phyloP scores from a whole-genome alignment of 208 protist genomes.

The Crithidia brevicula region DNA sequence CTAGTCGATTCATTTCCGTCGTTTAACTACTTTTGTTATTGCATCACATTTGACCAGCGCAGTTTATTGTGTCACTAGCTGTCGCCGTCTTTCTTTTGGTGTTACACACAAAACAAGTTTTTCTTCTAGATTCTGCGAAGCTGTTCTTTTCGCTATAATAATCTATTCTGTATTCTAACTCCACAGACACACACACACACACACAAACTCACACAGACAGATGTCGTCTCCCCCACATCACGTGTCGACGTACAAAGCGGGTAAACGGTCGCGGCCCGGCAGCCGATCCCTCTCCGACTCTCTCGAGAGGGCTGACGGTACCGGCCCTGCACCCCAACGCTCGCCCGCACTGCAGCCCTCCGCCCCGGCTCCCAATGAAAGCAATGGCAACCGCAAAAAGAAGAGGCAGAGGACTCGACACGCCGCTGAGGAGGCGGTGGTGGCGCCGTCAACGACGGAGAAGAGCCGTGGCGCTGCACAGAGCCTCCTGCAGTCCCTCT shows the following conservation, averaged over 20 bases:
- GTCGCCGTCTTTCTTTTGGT: too few species aligned
- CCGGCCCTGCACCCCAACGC: neutral
- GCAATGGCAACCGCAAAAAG: neutral
- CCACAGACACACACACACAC: neutral
- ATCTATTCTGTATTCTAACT: neutral
- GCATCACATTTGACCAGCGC: too few species aligned
- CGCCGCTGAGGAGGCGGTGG: neutral
- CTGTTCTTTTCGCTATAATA: neutral
- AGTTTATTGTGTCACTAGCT: too few species aligned
- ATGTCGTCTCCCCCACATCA: neutral
- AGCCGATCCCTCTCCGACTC: constrained; percentile 15
- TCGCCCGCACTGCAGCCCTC: constrained; percentile 13
- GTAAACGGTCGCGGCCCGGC: constrained; percentile 4
- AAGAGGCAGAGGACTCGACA: neutral
- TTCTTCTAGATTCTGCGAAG: too few species aligned
- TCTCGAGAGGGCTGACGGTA: neutral
- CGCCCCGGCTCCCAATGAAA: neutral
- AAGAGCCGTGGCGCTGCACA: neutral
- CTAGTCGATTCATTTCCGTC: too few species aligned
- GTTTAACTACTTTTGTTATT: too few species aligned
- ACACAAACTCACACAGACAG: neutral
- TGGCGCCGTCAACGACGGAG: neutral
- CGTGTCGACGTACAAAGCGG: neutral
- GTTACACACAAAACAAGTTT: neutral
- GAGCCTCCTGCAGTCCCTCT: constrained; percentile 23